Evolutionary conservation across 345 rosid genomes (phyloP), one percentile per base, ranked within the genome.

Genomic region (Citrus inodora): DNA sequence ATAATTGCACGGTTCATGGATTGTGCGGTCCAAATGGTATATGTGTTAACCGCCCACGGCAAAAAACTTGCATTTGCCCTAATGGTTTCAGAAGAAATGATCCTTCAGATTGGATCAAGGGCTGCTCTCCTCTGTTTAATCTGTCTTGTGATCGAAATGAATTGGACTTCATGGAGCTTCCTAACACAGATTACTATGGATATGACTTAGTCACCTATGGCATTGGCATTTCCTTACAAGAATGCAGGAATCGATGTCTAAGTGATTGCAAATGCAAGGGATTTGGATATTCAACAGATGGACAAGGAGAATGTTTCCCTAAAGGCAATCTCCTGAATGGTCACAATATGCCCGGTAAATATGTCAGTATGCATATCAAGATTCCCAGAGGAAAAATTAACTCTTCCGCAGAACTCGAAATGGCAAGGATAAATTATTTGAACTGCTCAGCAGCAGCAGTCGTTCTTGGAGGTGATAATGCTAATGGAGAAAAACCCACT

Each of bases 11-110:
- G 32, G 80, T 84, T 38, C 82, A 78, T 14, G 82, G 76, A 16
- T 61, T 68, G 69, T 83, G 86, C 71, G 86, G 86, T n/a, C 75
- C 21, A 22, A 75, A 81, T 32, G 73, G 79, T 19, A 33, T 75
- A 7, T 81, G 86, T 71, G 33, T 22, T 30, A 67, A 78, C 37
- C 33, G 32, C 63, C 86, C 78, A 1, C 17, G 37, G 7, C 53
- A 32, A n/a, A n/a, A n/a, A 17, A 80, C 53, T 42, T 80, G 86
- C 73, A 70, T 55, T 21, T 83, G 83, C 58, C 83, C 80, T 27
- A 28, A 25, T 2, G 82, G 86, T n/a, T 83, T 80, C 37, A 32
- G 55, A 22, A 40, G 62, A 35, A 76, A 61, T 24, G 67, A 79
- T 71, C 56, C 51, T 25, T 64, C 82, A 11, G 83, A 83, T 58